phyloP scores from a whole-genome alignment of 208 protist genomes.

The Phytomonas francai region DNA sequence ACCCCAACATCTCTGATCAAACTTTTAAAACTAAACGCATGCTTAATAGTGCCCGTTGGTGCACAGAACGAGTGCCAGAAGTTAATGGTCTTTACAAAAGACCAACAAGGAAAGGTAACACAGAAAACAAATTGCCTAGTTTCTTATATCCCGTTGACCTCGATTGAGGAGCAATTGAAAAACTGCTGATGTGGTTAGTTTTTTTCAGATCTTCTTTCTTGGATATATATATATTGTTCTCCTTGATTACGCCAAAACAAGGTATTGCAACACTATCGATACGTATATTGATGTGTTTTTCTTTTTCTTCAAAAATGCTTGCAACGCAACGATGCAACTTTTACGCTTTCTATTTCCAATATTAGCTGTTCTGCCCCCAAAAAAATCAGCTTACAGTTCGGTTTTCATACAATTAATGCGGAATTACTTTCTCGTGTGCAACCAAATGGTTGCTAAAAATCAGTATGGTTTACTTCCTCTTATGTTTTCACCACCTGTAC shows the following conservation, averaged over 20 bases:
- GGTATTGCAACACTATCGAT: neutral
- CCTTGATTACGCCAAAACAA: neutral
- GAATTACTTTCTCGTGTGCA: neutral
- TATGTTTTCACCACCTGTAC: conserved; percentile 3
- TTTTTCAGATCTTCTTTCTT: conserved; percentile 11
- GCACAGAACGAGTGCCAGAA: conserved; percentile 34
- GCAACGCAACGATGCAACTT: neutral
- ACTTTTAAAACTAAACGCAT: conserved; percentile 40
- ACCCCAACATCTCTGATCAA: conserved; percentile 38
- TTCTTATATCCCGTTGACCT: conserved; percentile 78
- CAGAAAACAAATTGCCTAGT: conserved; percentile 30
- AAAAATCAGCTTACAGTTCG: neutral
- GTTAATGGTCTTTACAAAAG: conserved; percentile 62
- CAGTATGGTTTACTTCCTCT: neutral
- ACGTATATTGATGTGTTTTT: conserved; percentile 2
- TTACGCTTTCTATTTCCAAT: too few relatives aligned
- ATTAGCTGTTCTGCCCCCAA: neutral
- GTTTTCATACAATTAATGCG: neutral
- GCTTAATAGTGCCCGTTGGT: conserved; percentile 74
- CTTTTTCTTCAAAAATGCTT: neutral
- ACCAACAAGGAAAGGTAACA: conserved; percentile 33
- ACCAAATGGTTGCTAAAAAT: neutral
- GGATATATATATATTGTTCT: neutral
- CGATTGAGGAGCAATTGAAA: conserved; percentile 33
- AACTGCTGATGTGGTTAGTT: neutral